Base-by-base conservation (phyloP, 306 rosid genomes). In the Rosa multiflora region DNA sequence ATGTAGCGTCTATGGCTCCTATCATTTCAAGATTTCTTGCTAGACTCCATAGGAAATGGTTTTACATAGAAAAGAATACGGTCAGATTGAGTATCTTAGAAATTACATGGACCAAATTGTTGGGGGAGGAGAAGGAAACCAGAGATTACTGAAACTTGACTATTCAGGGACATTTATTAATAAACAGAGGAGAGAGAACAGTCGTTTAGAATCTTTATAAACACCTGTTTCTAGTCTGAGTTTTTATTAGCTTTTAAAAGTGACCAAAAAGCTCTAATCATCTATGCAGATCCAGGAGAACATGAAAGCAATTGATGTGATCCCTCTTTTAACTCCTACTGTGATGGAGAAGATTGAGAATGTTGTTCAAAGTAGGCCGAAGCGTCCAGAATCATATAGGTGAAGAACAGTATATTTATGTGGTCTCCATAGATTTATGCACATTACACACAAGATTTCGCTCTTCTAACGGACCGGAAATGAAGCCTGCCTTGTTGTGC, bases 261-360 rank as follows among this genome's bases (percentile, higher is more conserved):
- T 72, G 42, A 61, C 20, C 39, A 46, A 56, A 42, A 23, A 46
- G 39, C 14, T 69, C 29, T 53, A 82, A 63, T 72, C 9, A 8
- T 59, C 73, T 11, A 13, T 76, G 56, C 83, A 95, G 99, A 87
- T 94, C 82, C 90, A 85, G 81, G 99, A 95, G 92, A 95, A 95
- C 90, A 93, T 95, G 99, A 95, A 95, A 83, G 98, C 99, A 52
- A 44, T 95, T 52, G 90, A 91, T 59, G 96, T 89, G 49, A 91
- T 95, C 76, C 96, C 97, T 20, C 69, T 91, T 37, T 81, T 95
- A 82, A 95, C 99, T 81, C 96, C 96, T 77, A 87, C 90, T 68
- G 96, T 95, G 80, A 84, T 95, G 99, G 99, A 95, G 81, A 93
- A 81, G 90, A 95, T 95, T 71, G 99, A 95, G 78, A 90, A 88